Conservation (phyloP, 1,284 basidiomycete genomes). For the Puccinia horiana region DNA sequence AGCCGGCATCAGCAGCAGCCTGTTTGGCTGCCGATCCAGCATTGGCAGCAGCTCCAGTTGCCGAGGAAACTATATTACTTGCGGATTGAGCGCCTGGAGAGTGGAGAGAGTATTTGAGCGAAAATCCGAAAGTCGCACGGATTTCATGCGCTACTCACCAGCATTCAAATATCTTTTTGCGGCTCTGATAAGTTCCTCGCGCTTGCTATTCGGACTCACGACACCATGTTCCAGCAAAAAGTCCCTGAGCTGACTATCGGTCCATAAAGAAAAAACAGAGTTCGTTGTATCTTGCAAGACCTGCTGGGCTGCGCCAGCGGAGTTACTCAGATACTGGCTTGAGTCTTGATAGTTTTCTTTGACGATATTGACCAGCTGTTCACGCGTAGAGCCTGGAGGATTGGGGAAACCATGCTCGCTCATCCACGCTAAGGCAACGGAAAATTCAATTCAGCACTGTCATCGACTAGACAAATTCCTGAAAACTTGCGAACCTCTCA, state of each 20-base stretch:
- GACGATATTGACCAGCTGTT: constrained; percentile 62
- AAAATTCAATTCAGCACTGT: constrained; percentile 49
- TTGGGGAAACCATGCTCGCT: constrained; percentile 48
- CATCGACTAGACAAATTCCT: constrained; percentile 48
- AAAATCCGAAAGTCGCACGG: neutral
- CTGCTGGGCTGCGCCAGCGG: constrained; percentile 69
- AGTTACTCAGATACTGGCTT: constrained; percentile 65
- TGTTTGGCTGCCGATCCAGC: neutral
- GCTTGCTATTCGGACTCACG: constrained; percentile 73
- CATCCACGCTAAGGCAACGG: constrained; percentile 50
- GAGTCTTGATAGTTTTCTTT: constrained; percentile 69
- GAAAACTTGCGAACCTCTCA: constrained; percentile 38
- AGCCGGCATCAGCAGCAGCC: constrained; percentile 3
- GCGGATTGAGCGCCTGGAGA: constrained; percentile 37
- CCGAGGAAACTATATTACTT: constrained; percentile 32
- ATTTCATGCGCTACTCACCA: constrained; percentile 13
- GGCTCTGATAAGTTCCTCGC: constrained; percentile 74
- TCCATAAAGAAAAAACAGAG: constrained; percentile 66
- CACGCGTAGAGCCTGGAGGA: constrained; percentile 48
- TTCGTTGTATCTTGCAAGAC: constrained; percentile 65
- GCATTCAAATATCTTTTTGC: constrained; percentile 25
- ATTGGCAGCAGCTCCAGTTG: neutral
- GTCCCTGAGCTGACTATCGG: constrained; percentile 74
- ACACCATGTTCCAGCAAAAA: constrained; percentile 85
- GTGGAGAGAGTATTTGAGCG: neutral